Conservation (phyloP, 352 stramenopile species). For the Phytophthora podocarpi region DNA sequence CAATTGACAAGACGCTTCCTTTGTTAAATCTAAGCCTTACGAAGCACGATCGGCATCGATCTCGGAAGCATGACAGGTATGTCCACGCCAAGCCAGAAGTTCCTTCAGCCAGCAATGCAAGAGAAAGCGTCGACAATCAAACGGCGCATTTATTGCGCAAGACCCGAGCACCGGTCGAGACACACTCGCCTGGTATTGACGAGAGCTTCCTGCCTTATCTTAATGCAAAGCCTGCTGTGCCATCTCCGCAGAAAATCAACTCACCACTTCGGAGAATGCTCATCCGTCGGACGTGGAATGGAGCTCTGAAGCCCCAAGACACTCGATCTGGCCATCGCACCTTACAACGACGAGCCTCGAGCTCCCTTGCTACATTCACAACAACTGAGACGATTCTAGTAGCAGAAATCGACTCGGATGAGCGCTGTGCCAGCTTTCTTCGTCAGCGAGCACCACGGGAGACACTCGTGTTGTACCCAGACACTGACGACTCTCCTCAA, state of each 20-base stretch:
- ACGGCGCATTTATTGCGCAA: constrained; percentile 8
- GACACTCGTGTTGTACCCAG: background rate
- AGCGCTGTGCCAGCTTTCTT: constrained; percentile 40
- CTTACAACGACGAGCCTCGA: constrained; percentile 8
- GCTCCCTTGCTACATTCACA: constrained; percentile 35
- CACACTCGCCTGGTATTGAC: background rate
- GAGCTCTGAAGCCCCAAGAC: constrained; percentile 1
- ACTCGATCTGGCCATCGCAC: background rate
- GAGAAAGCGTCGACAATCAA: constrained; percentile 16
- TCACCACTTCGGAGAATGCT: constrained; percentile 1
- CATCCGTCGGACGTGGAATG: constrained; percentile 14
- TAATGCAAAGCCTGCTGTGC: background rate
- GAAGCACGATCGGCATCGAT: constrained; percentile 3
- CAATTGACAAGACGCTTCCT: background rate
- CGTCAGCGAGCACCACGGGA: constrained; percentile 15
- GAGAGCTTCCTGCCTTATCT: constrained; percentile 10
- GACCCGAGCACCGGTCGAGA: background rate
- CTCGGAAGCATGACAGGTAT: background rate
- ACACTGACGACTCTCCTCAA: background rate
- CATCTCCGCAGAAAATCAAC: background rate
- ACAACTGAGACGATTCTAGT: constrained; percentile 41
- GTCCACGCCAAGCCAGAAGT: background rate
- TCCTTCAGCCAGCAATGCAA: background rate
- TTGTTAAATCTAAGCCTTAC: background rate
- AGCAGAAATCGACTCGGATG: constrained; percentile 48